A percentile compares a stretch with the other conserved stretches of the same genome.
These are phyloP conservation scores for Kalmusia sp. DNA, from an alignment of 2,329 filamentous ascomycete genomes.

Conservation along the genomic window DNA sequence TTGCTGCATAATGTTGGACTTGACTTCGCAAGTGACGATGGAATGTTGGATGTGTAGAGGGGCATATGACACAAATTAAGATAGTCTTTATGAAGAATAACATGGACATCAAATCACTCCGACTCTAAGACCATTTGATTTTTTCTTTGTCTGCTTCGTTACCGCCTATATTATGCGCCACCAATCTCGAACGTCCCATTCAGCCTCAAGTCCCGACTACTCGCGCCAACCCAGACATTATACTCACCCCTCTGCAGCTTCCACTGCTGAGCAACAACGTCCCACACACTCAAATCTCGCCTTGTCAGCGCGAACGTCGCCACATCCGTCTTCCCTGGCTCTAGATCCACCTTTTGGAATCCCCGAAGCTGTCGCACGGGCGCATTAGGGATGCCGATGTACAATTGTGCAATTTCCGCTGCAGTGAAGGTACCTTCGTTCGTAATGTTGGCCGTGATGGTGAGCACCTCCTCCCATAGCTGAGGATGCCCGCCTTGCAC, in stretches of 20 bases:
- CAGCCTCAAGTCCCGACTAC: conserved; percentile 43
- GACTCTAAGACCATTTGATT: too few relatives aligned
- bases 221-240: conserved; percentile 43
- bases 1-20: too few relatives aligned
- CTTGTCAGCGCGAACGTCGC: conserved; percentile 74
- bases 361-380: conserved; percentile 70
- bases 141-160: too few relatives aligned
- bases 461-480: conserved; percentile 73
- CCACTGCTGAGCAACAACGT: conserved; percentile 79
- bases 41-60: too few relatives aligned
- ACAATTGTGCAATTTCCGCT: conserved; percentile 75
- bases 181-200: conserved; percentile 11
- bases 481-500: conserved; percentile 47
- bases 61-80: too few relatives aligned
- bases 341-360: conserved; percentile 78
- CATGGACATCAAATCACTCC: too few relatives aligned
- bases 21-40: too few relatives aligned
- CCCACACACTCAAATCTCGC: conserved; percentile 87
- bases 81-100: too few relatives aligned
- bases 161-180: too few relatives aligned
- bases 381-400: conserved; percentile 71
- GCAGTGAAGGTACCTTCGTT: conserved; percentile 72
- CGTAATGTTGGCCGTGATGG: conserved; percentile 68
- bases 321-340: conserved; percentile 67
- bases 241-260: conserved; percentile 49